phyloP scores from a whole-genome alignment of 371 early-diverging fungal species.

The Mortierella sp. region DNA sequence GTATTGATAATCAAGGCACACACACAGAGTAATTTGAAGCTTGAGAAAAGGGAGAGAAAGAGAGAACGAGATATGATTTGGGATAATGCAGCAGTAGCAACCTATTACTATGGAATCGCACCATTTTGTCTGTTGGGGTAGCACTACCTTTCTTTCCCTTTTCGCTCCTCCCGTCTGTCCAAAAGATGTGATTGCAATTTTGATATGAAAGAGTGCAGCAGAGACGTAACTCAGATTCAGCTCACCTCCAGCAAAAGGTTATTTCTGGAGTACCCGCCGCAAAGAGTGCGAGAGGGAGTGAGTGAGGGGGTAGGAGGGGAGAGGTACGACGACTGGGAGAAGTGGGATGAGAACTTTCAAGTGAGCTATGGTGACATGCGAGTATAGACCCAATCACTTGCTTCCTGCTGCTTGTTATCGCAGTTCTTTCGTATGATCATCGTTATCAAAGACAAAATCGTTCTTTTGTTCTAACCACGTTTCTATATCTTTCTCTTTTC shows the following conservation, averaged over 20 bases:
- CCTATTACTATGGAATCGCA: neutral
- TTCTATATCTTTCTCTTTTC: neutral
- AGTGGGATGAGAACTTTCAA: neutral
- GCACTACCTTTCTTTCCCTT: neutral
- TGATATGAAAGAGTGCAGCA: neutral
- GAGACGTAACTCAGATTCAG: neutral
- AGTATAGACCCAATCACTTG: neutral
- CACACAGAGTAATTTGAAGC: too few relatives aligned
- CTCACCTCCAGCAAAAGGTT: neutral
- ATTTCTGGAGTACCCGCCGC: neutral
- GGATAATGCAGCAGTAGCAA: neutral
- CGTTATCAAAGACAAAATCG: conserved; percentile 2
- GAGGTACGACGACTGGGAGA: neutral
- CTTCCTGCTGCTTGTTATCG: neutral
- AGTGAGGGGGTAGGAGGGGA: too few relatives aligned
- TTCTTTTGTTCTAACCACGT: neutral
- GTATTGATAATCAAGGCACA: neutral
- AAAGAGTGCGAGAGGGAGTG: neutral
- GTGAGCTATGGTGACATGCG: conserved; percentile 1
- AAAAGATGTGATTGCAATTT: neutral
- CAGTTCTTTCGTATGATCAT: neutral
- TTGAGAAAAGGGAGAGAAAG: neutral
- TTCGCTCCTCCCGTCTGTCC: neutral
- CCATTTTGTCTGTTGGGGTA: conserved; percentile 4
- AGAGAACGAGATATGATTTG: neutral